Conservation (phyloP, 2,329 filamentous ascomycete species). For the Epichloe amarillans region DNA sequence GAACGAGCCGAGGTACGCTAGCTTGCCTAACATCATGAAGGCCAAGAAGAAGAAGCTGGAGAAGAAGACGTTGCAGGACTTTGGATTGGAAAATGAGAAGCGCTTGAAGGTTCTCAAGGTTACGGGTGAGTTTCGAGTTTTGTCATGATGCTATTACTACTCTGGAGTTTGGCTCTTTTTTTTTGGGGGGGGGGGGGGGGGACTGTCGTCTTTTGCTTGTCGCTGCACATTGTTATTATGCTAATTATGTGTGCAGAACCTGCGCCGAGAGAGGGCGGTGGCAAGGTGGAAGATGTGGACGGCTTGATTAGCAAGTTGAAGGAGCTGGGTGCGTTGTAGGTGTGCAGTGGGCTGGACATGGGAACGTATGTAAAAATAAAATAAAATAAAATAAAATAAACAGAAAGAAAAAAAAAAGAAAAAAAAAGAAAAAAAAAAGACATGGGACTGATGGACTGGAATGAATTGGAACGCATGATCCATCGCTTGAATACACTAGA, state of each 20-base stretch:
- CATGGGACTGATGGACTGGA: too few relatives aligned
- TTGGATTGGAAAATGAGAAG: conserved; percentile 59
- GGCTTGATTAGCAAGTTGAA: conserved; percentile 90
- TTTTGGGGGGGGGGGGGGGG: background rate
- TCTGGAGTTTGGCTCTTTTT: background rate
- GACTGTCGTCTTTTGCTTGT: background rate
- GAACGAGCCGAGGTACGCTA: conserved; percentile 92
- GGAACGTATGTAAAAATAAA: background rate
- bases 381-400: too few relatives aligned
- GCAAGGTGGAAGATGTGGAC: conserved; percentile 95
- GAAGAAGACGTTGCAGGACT: conserved; percentile 78
- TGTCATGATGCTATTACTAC: background rate
- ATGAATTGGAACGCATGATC: too few relatives aligned
- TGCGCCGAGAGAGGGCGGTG: conserved; percentile 73
- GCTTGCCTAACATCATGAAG: conserved; percentile 98
- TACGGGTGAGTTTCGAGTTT: conserved; percentile 39
- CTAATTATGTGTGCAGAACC: conserved; percentile 49
- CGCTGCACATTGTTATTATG: background rate
- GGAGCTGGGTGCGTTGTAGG: conserved; percentile 80
- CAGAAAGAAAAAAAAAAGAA: too few relatives aligned
- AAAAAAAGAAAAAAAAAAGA: background rate
- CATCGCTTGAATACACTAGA: too few relatives aligned
- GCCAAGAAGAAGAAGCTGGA: conserved; percentile 99
- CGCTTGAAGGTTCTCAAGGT: conserved; percentile 87
- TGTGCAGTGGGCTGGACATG: background rate